Conservation (phyloP, 306 rosid species). For the Begonia masoniana region DNA sequence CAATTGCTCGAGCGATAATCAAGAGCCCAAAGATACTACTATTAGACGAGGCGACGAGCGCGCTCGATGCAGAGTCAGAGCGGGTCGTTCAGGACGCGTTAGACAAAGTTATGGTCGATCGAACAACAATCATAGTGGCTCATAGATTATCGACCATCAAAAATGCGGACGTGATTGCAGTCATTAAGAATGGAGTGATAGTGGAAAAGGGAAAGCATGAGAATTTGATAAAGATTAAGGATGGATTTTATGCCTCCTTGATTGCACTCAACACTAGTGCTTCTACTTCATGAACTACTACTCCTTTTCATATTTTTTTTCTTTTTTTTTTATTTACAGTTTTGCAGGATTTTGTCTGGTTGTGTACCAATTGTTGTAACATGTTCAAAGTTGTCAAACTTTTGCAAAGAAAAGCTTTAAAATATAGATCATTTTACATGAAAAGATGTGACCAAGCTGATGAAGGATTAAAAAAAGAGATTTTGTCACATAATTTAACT, state of each 20-base stretch:
- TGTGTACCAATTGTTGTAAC: too few species aligned
- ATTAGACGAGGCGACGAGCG: constrained; percentile 69
- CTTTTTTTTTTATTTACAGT: too few species aligned
- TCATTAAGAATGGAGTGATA: constrained; percentile 44
- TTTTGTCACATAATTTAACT: too few species aligned
- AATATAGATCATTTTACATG: too few species aligned
- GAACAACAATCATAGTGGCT: constrained; percentile 60
- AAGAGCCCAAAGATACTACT: constrained; percentile 51
- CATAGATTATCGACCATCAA: constrained; percentile 53
- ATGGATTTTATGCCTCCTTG: constrained; percentile 22
- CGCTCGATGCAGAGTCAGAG: constrained; percentile 72
- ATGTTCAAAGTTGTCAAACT: too few species aligned
- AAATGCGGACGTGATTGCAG: constrained; percentile 52
- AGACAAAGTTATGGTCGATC: constrained; percentile 36
- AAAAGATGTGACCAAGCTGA: too few species aligned
- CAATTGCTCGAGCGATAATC: constrained; percentile 51
- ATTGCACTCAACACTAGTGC: constrained; percentile 18
- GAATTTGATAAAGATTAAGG: constrained; percentile 10
- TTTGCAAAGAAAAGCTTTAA: too few species aligned
- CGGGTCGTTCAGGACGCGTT: constrained; percentile 60
- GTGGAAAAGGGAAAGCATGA: constrained; percentile 26
- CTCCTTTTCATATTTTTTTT: too few species aligned
- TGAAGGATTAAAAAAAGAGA: too few species aligned
- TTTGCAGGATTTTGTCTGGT: too few species aligned
- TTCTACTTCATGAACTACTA: constrained; percentile 9